phyloP scores from a whole-genome alignment of 192 early-diverging fungal genomes.

The Chytriomyces sp. region DNA sequence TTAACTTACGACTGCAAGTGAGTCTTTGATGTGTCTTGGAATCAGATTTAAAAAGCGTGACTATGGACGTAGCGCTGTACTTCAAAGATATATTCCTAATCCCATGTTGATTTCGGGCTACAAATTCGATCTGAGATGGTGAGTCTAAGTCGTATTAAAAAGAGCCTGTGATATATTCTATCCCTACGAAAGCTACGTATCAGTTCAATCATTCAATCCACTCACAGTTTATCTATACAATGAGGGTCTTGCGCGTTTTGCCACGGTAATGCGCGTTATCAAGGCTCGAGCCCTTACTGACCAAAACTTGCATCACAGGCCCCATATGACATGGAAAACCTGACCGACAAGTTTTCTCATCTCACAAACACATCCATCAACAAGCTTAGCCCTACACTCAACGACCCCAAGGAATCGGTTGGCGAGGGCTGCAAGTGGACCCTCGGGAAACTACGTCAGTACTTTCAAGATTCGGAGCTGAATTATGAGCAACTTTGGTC shows the following conservation, averaged over 20 bases:
- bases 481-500: constrained; percentile 38
- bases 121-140: constrained; percentile 58
- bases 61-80: constrained; percentile 35
- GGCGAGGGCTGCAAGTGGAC: constrained; percentile 52
- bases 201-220: constrained; percentile 45
- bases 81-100: constrained; percentile 50
- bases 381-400: constrained; percentile 42
- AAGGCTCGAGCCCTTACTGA: neutral
- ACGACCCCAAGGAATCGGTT: constrained; percentile 40
- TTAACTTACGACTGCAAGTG: constrained; percentile 52
- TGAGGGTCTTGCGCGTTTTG: constrained; percentile 51
- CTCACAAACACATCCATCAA: constrained; percentile 62
- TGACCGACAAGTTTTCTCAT: constrained; percentile 45
- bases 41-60: constrained; percentile 1
- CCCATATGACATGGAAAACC: constrained; percentile 26
- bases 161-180: neutral
- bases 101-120: constrained; percentile 53
- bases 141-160: neutral
- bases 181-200: constrained; percentile 43
- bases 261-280: constrained; percentile 31
- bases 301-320: constrained; percentile 4
- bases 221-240: constrained; percentile 48
- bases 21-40: constrained; percentile 2
- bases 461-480: constrained; percentile 22
- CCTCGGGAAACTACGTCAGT: constrained; percentile 31